These are phyloP conservation scores for Populus euphratica DNA, from an alignment of 345 rosid species.

Conservation along the genomic window DNA sequence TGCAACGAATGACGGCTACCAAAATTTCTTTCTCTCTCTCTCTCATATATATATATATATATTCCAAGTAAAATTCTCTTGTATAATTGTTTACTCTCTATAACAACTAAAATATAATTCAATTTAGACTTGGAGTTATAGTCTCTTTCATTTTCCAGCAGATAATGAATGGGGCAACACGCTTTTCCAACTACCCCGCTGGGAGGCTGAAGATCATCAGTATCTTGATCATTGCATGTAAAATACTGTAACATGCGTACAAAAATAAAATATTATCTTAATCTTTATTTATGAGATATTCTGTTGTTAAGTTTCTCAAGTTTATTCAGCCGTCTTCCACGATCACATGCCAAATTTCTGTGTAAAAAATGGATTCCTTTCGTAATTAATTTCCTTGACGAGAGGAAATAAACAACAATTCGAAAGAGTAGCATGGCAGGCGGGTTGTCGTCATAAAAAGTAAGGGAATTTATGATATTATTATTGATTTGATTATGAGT, in stretches of 20 bases:
- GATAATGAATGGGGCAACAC: not conserved
- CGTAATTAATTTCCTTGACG: not conserved
- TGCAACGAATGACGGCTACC: slow-evolving; percentile 56
- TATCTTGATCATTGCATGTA: not conserved
- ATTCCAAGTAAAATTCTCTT: not conserved
- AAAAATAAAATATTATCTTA: not conserved
- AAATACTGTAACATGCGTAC: not conserved
- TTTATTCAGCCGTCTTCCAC: not conserved
- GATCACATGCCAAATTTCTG: not conserved
- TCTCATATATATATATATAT: not conserved
- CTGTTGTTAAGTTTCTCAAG: not conserved
- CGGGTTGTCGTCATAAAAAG: not conserved
- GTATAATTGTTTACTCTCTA: not conserved
- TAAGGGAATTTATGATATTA: not conserved
- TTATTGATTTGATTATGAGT: not conserved
- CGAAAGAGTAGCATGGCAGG: not conserved
- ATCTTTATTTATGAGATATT: not conserved
- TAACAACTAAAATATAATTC: not conserved
- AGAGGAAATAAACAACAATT: not conserved
- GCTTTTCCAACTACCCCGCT: not conserved
- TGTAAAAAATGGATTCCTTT: not conserved
- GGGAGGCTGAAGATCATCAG: not conserved
- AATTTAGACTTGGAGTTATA: not conserved
- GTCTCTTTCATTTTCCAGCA: not conserved
- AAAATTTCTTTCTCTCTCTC: slow-evolving; percentile 11